Conservation (phyloP, 2,329 filamentous ascomycete genomes). For the Colletotrichum neosansevieriae region DNA sequence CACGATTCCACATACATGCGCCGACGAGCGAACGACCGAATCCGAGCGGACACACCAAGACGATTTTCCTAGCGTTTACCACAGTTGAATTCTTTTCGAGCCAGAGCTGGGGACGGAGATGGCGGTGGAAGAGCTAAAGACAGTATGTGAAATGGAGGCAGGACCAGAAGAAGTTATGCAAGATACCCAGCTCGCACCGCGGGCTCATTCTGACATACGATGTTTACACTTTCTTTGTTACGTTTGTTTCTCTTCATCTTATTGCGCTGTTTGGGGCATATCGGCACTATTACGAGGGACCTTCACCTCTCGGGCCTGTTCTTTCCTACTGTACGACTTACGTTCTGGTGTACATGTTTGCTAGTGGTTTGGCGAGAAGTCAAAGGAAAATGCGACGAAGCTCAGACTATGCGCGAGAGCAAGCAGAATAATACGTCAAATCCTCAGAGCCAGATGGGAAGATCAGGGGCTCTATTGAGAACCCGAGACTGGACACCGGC, state of each 20-base stretch:
- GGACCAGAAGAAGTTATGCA: slow-evolving; percentile 45
- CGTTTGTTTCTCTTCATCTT: slow-evolving; percentile 33
- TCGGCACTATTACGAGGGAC: slow-evolving; percentile 17
- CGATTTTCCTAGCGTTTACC: slow-evolving; percentile 43
- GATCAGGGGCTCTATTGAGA: neutral
- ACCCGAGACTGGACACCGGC: neutral
- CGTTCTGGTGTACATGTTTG: slow-evolving; percentile 36
- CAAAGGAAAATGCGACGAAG: neutral
- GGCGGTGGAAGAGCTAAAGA: slow-evolving; percentile 10
- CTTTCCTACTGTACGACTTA: slow-evolving; percentile 34
- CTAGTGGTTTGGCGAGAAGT: slow-evolving; percentile 23
- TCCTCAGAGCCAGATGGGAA: neutral
- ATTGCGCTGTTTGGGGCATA: slow-evolving; percentile 34
- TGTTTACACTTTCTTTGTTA: slow-evolving; percentile 41
- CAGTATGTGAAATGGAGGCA: slow-evolving; percentile 28
- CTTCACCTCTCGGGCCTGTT: slow-evolving; percentile 7
- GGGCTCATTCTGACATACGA: slow-evolving; percentile 52
- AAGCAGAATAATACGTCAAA: slow-evolving; percentile 9
- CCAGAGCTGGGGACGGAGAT: slow-evolving; percentile 44
- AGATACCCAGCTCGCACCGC: slow-evolving; percentile 56
- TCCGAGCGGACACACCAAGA: slow-evolving; percentile 40
- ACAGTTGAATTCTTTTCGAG: slow-evolving; percentile 41
- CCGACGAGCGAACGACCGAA: slow-evolving; percentile 42
- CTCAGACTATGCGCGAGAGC: neutral
- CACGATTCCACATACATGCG: slow-evolving; percentile 34